Evolutionary conservation across 306 rosid species (phyloP), one percentile per base, ranked within the genome.

Genomic region (Rosa rugosa): DNA sequence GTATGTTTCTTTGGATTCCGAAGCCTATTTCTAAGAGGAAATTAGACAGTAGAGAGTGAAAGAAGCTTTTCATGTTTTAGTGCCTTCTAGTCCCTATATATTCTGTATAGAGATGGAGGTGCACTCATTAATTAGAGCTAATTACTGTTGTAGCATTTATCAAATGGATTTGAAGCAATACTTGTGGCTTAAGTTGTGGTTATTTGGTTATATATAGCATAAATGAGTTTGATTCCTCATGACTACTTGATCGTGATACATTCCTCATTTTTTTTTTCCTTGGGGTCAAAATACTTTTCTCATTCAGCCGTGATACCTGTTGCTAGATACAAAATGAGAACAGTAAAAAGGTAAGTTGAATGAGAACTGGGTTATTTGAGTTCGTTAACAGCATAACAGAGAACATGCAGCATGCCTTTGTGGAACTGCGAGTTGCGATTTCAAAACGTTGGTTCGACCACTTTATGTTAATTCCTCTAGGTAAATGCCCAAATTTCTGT

Each of bases 1-100:
- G 64, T 22, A 71, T 72, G 67, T 38, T 56, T 82, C 69, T 18
- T 56, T 77, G 68, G 71, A 31, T 31, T 31, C 0, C 3, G n/a
- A 38, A 42, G 12, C n/a, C 63, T 31, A 16, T 68, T 70, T 72
- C 68, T 5, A 0, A 8, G 9, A 62, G 69, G 46, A 50, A 27
- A 31, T 25, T 76, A 62, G 74, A 63, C 65, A 25, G 49, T 27
- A 25, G 73, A 76, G 42, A 60, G 49, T 64, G 31, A 17, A 38
- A 57, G 22, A 20, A n/a, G 80, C 51, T 36, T 27, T 75, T 11
- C 12, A 18, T n/a, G 54, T 34, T 13, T 5, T 3, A 44, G 68
- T 54, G 31, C 50, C 23, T 20, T 6, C 53, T 31, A 53, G 17
- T 62, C 60, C 36, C 17, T 49, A 27, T 71, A 45, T 46, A 18